Percentiles rank a stretch among this genome's conserved stretches.
These are phyloP conservation scores for Paecilomyces formosus DNA, from an alignment of 2,329 filamentous ascomycete genomes.

Conservation along the genomic window DNA sequence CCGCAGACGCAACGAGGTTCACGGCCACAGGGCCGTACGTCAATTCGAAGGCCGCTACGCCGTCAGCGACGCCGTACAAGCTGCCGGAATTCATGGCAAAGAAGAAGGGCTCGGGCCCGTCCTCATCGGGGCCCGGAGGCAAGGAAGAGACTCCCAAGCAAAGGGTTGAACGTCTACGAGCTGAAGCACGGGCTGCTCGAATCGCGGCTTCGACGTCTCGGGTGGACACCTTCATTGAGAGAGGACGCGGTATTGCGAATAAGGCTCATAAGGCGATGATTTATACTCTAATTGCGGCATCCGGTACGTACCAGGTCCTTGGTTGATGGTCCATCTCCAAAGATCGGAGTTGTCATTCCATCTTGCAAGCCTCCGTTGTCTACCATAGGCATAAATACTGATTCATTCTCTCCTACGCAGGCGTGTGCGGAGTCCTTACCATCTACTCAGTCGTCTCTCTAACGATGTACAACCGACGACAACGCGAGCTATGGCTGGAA, in stretches of 20 bases:
- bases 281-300: constrained; percentile 53
- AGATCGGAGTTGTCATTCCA: neutral
- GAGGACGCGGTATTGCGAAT: constrained; percentile 52
- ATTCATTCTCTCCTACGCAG: constrained; percentile 25
- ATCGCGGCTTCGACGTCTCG: constrained; percentile 50
- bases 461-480: constrained; percentile 59
- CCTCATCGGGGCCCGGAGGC: constrained; percentile 16
- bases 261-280: constrained; percentile 54
- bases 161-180: constrained; percentile 60
- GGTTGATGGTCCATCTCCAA: neutral
- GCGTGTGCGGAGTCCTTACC: constrained; percentile 53
- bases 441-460: constrained; percentile 60
- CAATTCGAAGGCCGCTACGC: constrained; percentile 29
- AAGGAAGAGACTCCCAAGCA: constrained; percentile 58
- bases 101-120: constrained; percentile 6
- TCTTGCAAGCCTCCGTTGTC: neutral
- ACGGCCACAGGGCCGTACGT: constrained; percentile 44
- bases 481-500: constrained; percentile 56
- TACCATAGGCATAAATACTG: neutral
- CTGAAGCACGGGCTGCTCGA: constrained; percentile 60
- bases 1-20: constrained; percentile 44
- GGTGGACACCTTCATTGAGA: constrained; percentile 48
- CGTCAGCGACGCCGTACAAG: constrained; percentile 21
- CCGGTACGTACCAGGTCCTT: constrained; percentile 43
- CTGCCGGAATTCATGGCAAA: constrained; percentile 20